Evolutionary conservation across 2,329 filamentous ascomycete species (phyloP), one percentile per base, ranked within the genome.

Genomic region (Epichloe bromicola): DNA sequence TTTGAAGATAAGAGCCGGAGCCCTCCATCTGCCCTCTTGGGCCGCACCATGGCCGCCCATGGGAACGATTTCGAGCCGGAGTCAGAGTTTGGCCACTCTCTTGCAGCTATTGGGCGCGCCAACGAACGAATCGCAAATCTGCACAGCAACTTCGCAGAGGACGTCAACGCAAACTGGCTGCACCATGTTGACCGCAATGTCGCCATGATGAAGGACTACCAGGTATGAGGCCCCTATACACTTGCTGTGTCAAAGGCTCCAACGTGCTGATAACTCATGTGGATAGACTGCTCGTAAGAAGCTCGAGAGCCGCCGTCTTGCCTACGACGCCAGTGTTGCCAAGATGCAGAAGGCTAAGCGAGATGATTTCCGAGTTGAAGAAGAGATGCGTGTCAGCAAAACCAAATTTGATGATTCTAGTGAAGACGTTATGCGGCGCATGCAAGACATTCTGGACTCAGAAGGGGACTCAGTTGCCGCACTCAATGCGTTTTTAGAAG

Each of bases 141-240:
- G 51, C 91, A 97, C 67, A 91, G 95, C 65, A 80, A 75, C 23
- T 95, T 91, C 62, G 80, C 88, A 44, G 75, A 80, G 36, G 79
- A 86, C 60, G 85, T 88, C 55, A 94, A 86, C 15, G 78, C 80
- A 36, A 85, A 79, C 64, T 96, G 91, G 91, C 75, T 95, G 52
- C 89, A 96, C 65, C 89, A 86, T n/a, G 73, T 95, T 20, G 91
- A 97, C 66, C 77, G 89, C 57, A 94, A 86, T 26, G 69, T 95
- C 49, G 83, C 88, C 37, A 93, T 95, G 76, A 91, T 97, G 88
- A 96, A 95, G 67, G 93, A 97, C 63, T 97, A 95, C 61, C 89
- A 96, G 77, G 86, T 91, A 75, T 50, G 77, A 34, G 20, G 6
- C 19, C 8, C 17, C 19, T 15, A 48, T 10, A 15, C 15, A 3